These are phyloP conservation scores for Russula brevipes DNA, from an alignment of 768 basidiomycete species.

Conservation along the genomic window DNA sequence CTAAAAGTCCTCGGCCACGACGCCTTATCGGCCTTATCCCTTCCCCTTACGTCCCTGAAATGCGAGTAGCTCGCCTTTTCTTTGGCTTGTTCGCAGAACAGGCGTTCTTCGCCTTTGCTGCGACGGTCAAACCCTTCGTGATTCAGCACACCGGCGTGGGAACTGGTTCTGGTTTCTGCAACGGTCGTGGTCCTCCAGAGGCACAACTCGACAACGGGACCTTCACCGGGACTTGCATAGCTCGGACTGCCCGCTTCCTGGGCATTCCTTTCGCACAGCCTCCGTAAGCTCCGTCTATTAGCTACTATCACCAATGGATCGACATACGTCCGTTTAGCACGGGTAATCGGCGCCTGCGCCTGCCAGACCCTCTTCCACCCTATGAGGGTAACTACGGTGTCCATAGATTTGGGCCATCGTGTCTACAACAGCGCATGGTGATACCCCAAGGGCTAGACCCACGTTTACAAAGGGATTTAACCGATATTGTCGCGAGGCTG, in stretches of 20 bases:
- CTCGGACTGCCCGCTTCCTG: conserved; percentile 23
- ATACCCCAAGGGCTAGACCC: conserved; percentile 2
- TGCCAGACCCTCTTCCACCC: conserved; percentile 20
- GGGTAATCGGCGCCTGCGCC: conserved; percentile 22
- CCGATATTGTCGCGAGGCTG: conserved; percentile 2
- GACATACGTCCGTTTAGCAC: background rate
- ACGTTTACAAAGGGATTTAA: conserved; percentile 5
- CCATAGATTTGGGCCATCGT: conserved; percentile 26
- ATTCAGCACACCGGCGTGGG: background rate
- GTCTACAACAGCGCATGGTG: conserved; percentile 27
- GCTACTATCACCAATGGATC: no score
- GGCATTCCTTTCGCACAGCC: conserved; percentile 32
- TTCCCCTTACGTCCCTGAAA: background rate
- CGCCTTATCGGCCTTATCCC: no score
- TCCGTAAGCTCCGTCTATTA: conserved; percentile 26
- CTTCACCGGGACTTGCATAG: conserved; percentile 25
- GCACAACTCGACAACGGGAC: conserved; percentile 28
- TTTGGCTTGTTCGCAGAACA: background rate
- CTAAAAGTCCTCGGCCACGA: background rate
- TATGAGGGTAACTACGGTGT: conserved; percentile 26
- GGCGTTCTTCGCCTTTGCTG: background rate
- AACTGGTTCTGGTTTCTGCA: background rate
- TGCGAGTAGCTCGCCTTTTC: background rate
- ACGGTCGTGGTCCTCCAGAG: conserved; percentile 3
- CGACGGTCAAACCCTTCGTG: background rate